Conservation (phyloP, 2,329 filamentous ascomycete species). For the Pochonia chlamydosporia region DNA sequence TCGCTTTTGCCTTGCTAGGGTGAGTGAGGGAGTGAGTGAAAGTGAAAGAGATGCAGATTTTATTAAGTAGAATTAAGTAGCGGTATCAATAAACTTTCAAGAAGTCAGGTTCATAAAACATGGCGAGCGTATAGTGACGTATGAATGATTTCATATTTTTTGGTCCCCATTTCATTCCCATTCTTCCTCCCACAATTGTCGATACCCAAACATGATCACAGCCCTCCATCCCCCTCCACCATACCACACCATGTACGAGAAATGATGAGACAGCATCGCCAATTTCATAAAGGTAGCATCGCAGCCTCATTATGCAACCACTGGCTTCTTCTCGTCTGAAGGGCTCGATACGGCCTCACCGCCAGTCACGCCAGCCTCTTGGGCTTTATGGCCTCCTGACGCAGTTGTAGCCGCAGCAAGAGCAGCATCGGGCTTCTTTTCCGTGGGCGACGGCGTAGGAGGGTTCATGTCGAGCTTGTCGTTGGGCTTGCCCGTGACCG, state of each 20-base stretch:
- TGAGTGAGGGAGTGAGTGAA: too few relatives aligned
- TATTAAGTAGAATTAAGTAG: not conserved
- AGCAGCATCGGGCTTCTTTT: conserved; percentile 18
- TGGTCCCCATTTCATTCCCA: not conserved
- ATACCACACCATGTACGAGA: not conserved
- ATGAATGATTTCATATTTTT: not conserved
- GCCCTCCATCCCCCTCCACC: not conserved
- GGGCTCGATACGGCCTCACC: conserved; percentile 13
- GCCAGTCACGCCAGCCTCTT: conserved; percentile 42
- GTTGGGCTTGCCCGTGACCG: conserved; percentile 4
- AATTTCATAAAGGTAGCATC: not conserved
- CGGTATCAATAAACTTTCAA: not conserved
- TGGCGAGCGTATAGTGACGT: not conserved
- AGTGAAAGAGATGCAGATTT: not conserved
- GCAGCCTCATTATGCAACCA: conserved; percentile 4
- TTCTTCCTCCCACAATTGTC: not conserved
- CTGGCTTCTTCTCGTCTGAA: conserved; percentile 4
- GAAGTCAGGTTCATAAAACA: not conserved
- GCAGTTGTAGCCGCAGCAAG: conserved; percentile 10
- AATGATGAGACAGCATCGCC: not conserved
- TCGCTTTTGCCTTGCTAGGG: too few relatives aligned
- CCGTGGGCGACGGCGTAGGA: conserved; percentile 7
- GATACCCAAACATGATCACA: not conserved
- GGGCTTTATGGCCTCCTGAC: conserved; percentile 28
- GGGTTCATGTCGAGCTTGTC: conserved; percentile 14